These are phyloP conservation scores for Pseudozyma hubeiensis DNA, from an alignment of 1,284 basidiomycete species.

Conservation along the genomic window DNA sequence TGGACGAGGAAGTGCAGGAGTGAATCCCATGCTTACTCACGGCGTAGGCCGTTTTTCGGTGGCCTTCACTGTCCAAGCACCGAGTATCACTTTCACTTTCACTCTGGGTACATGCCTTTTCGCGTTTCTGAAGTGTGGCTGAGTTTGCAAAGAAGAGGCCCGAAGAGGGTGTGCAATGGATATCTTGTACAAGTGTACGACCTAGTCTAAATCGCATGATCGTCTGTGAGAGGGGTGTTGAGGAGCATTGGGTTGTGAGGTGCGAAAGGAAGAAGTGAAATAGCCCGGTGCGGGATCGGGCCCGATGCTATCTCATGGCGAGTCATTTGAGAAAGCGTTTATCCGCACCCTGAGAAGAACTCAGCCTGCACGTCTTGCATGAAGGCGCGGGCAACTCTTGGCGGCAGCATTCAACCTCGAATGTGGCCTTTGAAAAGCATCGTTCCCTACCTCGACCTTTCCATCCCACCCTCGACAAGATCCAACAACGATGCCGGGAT, in stretches of 20 bases:
- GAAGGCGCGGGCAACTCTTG: not conserved
- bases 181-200: too few species aligned
- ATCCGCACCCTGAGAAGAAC: conserved; percentile 23
- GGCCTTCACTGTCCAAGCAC: conserved; percentile 50
- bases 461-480: not conserved
- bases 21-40: conserved; percentile 58
- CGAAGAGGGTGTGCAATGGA: too few species aligned
- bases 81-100: conserved; percentile 58
- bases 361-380: conserved; percentile 14
- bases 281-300: conserved; percentile 4
- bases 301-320: conserved; percentile 14
- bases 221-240: too few species aligned
- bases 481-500: conserved; percentile 35
- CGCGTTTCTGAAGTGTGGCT: not conserved
- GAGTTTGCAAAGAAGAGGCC: not conserved
- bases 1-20: conserved; percentile 5
- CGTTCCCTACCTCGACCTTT: not conserved
- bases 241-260: not conserved
- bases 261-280: not conserved
- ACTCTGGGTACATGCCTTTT: conserved; percentile 49
- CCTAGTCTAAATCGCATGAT: too few species aligned
- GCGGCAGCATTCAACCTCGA: too few species aligned
- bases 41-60: conserved; percentile 28
- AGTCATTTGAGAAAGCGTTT: conserved; percentile 9
- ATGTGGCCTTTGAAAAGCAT: too few species aligned